Percentiles rank a stretch among this genome's conserved stretches.
phyloP scores from a whole-genome alignment of 495 filamentous ascomycete genomes.

The Annulohypoxylon stygium region DNA sequence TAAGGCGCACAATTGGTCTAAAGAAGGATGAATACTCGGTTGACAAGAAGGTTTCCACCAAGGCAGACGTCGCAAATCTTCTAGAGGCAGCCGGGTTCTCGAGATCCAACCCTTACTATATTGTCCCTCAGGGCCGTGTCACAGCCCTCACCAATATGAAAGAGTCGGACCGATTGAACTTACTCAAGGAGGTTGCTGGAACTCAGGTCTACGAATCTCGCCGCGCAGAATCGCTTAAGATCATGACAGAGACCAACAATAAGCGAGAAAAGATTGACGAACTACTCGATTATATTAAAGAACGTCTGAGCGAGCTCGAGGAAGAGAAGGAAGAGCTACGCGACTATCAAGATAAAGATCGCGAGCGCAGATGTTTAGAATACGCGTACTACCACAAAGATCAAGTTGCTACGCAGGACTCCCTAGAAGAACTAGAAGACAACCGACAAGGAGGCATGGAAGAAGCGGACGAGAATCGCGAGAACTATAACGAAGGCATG shows the following conservation, averaged over 20 bases:
- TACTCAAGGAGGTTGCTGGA: slow-evolving; percentile 97
- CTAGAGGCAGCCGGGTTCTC: slow-evolving; percentile 97
- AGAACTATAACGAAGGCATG: slow-evolving; percentile 82
- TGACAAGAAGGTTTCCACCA: slow-evolving; percentile 95
- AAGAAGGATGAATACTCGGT: slow-evolving; percentile 99
- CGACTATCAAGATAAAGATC: slow-evolving; percentile 93
- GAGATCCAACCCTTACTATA: slow-evolving; percentile 98
- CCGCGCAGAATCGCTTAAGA: slow-evolving; percentile 89
- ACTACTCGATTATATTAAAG: slow-evolving; percentile 87
- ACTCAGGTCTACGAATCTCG: slow-evolving; percentile 97
- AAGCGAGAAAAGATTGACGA: slow-evolving; percentile 96
- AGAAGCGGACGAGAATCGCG: slow-evolving; percentile 82
- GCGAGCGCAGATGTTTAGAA: slow-evolving; percentile 90
- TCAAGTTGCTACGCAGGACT: slow-evolving; percentile 79
- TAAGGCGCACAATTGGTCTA: slow-evolving; percentile 92
- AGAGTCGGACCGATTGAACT: slow-evolving; percentile 85
- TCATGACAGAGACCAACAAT: slow-evolving; percentile 96
- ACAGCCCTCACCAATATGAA: slow-evolving; percentile 99
- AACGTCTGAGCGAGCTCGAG: slow-evolving; percentile 88
- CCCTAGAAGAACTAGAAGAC: slow-evolving; percentile 86
- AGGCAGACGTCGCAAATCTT: slow-evolving; percentile 93
- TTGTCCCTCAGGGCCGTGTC: slow-evolving; percentile 96
- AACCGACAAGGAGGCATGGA: slow-evolving; percentile 83
- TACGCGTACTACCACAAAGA: slow-evolving; percentile 94
- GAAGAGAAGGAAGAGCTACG: slow-evolving; percentile 96